Evolutionary conservation across 257 asterid species (phyloP).

Genomic region (Perilla frutescens): DNA sequence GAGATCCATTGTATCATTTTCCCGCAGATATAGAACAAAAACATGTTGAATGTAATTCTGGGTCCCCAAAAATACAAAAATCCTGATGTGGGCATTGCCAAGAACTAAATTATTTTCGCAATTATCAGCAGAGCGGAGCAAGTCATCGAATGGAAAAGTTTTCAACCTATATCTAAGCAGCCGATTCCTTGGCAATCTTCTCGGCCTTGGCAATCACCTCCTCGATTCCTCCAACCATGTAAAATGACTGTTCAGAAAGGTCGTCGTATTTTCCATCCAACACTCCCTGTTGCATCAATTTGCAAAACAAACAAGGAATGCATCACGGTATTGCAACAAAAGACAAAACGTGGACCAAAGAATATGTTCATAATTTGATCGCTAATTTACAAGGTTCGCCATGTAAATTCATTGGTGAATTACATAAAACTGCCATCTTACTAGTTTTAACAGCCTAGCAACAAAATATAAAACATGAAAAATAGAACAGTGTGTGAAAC

Average conservation of each 20-base stretch:
- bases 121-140: constrained; percentile 46
- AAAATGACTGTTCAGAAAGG: constrained; percentile 89
- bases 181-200: constrained; percentile 95
- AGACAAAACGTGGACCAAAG: not conserved
- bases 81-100: constrained; percentile 53
- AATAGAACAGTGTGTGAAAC: not conserved
- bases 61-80: constrained; percentile 43
- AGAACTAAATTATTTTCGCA: constrained; percentile 69
- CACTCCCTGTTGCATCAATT: constrained; percentile 61
- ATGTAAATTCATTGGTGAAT: not conserved
- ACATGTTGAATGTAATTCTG: constrained; percentile 34
- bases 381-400: not conserved
- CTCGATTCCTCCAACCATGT: constrained; percentile 98
- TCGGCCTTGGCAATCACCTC: constrained; percentile 97
- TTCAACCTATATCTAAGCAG: constrained; percentile 49
- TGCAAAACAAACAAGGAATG: constrained; percentile 25
- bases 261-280: constrained; percentile 94
- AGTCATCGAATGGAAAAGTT: constrained; percentile 11
- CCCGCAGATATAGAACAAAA: constrained; percentile 40
- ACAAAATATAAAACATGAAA: not conserved
- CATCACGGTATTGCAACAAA: constrained; percentile 4
- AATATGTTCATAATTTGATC: not conserved
- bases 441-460: not conserved
- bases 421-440: not conserved
- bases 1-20: constrained; percentile 43